Evolutionary conservation across 257 asterid genomes (phyloP).

Genomic region (Handroanthus guayacan): DNA sequence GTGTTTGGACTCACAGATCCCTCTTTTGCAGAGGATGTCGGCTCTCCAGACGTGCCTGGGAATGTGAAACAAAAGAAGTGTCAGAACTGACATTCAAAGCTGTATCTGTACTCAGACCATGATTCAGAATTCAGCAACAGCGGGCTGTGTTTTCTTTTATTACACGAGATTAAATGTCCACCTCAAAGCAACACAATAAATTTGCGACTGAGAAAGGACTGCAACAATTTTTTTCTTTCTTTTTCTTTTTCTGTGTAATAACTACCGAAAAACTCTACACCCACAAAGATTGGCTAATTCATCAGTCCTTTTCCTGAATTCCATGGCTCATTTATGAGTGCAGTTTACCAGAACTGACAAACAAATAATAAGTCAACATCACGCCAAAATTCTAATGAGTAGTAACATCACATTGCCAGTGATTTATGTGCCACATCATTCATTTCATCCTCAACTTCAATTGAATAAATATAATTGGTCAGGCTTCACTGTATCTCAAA

Average conservation of each 20-base stretch:
- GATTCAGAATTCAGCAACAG: background rate
- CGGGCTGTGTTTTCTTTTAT: background rate
- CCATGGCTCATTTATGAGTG: background rate
- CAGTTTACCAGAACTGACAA: conserved; percentile 27
- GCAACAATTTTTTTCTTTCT: background rate
- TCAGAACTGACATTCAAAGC: conserved; percentile 27
- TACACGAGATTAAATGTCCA: background rate
- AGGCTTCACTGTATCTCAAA: background rate
- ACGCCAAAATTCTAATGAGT: background rate
- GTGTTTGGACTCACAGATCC: conserved; percentile 50
- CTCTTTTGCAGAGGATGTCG: conserved; percentile 47
- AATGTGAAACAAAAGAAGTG: conserved; percentile 20
- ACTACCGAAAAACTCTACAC: conserved; percentile 24
- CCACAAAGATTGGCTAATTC: conserved; percentile 8
- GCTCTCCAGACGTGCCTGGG: conserved; percentile 39
- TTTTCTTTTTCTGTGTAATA: background rate
- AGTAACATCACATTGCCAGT: background rate
- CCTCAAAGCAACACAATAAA: conserved; percentile 8
- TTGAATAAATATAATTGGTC: background rate
- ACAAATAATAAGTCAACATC: background rate
- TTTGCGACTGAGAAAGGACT: background rate
- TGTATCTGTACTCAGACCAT: background rate
- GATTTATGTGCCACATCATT: background rate
- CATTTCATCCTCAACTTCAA: conserved; percentile 1
- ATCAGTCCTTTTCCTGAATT: background rate